Percentiles rank a stretch among this genome's conserved stretches.
Evolutionary conservation across 352 stramenopile species (phyloP).

Genomic region (Aphanomyces cochlioides): DNA sequence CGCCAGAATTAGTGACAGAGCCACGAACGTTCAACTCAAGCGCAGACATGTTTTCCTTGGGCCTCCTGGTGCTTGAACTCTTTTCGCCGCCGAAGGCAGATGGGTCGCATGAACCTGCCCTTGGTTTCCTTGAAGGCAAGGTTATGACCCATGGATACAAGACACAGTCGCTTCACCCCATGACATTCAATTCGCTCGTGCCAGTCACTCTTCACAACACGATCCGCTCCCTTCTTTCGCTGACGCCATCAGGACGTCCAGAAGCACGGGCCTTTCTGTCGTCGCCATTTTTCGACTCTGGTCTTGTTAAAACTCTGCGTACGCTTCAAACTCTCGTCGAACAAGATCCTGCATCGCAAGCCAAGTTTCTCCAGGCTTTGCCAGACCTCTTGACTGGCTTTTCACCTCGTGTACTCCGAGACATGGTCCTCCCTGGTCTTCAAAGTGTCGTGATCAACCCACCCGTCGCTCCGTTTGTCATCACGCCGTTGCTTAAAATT

Average conservation of each 20-base stretch:
- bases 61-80: constrained; percentile 78
- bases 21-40: constrained; percentile 72
- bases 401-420: constrained; percentile 66
- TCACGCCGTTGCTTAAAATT: constrained; percentile 85
- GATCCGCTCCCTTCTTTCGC: constrained; percentile 65
- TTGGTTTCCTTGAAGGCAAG: constrained; percentile 83
- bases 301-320: constrained; percentile 79
- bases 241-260: constrained; percentile 56
- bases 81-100: constrained; percentile 76
- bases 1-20: constrained; percentile 79
- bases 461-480: constrained; percentile 79
- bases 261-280: constrained; percentile 72
- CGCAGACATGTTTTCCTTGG: constrained; percentile 85
- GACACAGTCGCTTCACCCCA: constrained; percentile 83
- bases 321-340: constrained; percentile 78
- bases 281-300: constrained; percentile 84
- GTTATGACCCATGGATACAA: constrained; percentile 88
- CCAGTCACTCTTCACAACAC: constrained; percentile 82
- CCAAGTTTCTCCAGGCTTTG: constrained; percentile 73
- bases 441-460: constrained; percentile 83
- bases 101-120: constrained; percentile 71
- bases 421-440: constrained; percentile 80
- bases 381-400: constrained; percentile 72
- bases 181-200: constrained; percentile 69
- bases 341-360: constrained; percentile 72